phyloP scores from a whole-genome alignment of 2,329 filamentous ascomycete species.

The Cladosporium sp. region DNA sequence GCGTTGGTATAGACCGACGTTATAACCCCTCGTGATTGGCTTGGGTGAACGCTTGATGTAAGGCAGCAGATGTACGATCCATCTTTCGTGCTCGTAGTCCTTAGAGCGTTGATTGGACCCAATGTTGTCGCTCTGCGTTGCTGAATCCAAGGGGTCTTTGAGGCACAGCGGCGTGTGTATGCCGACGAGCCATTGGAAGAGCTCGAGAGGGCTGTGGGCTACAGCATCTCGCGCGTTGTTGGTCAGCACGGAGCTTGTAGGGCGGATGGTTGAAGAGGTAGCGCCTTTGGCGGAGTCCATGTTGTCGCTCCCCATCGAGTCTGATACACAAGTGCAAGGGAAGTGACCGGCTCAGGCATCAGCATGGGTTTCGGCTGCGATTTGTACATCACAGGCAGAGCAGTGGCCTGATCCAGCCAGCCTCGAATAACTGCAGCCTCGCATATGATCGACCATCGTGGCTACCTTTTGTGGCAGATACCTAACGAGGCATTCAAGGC shows the following conservation, averaged over 20 bases:
- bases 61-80: not conserved
- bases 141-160: not conserved
- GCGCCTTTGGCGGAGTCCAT: not conserved
- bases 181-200: slow-evolving; percentile 2
- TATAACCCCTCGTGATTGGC: not conserved
- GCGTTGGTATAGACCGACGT: not conserved
- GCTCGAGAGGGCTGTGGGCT: not conserved
- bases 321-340: not conserved
- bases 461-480: not conserved
- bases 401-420: not conserved
- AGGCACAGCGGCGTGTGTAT: not conserved
- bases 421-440: not conserved
- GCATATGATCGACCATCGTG: not conserved
- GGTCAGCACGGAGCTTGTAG: not conserved
- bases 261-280: not conserved
- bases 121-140: not conserved
- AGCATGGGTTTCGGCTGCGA: not conserved
- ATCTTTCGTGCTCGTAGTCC: not conserved
- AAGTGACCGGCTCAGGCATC: not conserved
- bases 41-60: not conserved
- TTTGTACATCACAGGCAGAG: not conserved
- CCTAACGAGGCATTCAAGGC: not conserved
- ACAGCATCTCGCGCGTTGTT: not conserved
- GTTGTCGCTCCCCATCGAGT: not conserved
- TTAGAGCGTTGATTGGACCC: not conserved